phyloP scores from a whole-genome alignment of 257 asterid genomes.

The Henckelia pumila region DNA sequence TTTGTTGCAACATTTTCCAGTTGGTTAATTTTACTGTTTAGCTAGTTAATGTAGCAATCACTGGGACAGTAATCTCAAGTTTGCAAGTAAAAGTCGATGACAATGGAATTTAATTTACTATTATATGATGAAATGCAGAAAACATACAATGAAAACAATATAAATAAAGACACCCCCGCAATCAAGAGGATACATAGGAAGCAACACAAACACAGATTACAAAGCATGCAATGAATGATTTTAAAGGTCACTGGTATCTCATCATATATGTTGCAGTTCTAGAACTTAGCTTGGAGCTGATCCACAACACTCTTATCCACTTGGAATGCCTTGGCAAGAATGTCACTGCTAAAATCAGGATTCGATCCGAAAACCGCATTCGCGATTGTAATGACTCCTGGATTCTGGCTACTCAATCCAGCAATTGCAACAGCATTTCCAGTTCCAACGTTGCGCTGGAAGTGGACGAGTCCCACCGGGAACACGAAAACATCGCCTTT shows the following conservation, averaged over 20 bases:
- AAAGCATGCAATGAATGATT: background rate
- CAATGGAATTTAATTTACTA: background rate
- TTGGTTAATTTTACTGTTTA: too few relatives aligned
- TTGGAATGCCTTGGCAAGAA: constrained; percentile 31
- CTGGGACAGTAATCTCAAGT: background rate
- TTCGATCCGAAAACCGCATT: constrained; percentile 27
- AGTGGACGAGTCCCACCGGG: constrained; percentile 24
- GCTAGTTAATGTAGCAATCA: background rate
- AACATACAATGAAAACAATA: background rate
- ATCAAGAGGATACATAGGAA: background rate
- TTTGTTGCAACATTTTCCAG: too few relatives aligned
- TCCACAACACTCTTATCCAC: constrained; percentile 25
- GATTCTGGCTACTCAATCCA: constrained; percentile 30
- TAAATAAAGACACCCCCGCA: background rate
- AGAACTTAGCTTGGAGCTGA: constrained; percentile 24
- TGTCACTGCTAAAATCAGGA: constrained; percentile 16
- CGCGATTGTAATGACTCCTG: constrained; percentile 16
- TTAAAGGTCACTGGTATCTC: background rate
- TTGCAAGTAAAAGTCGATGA: background rate
- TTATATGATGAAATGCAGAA: background rate
- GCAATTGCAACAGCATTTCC: constrained; percentile 24
- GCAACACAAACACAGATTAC: background rate
- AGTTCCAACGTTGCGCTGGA: constrained; percentile 26
- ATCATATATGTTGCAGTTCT: background rate
- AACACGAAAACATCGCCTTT: constrained; percentile 25